Base-by-base conservation (phyloP, 2,329 filamentous ascomycete species). In the Intubia oerlemansii region DNA sequence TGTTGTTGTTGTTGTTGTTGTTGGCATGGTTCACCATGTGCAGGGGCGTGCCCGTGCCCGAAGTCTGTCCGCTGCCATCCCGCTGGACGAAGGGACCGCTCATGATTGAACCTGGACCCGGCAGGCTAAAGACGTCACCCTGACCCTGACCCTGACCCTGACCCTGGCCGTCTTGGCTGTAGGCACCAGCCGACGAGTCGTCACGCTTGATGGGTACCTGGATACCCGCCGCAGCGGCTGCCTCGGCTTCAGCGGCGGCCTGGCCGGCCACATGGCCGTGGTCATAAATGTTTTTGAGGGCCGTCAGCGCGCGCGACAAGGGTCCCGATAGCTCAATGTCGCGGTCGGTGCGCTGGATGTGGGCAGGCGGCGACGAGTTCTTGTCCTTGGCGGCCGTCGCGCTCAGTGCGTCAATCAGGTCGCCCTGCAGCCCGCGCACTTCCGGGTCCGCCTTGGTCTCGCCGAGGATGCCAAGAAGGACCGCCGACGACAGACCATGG, bases 201-300 rank as follows among this genome's bases (percentile, higher is more conserved):
- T n/a, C n/a, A n/a, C n/a, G n/a, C n/a, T n/a, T n/a, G n/a, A n/a
- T n/a, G n/a, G n/a, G n/a, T n/a, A n/a, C n/a, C n/a, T n/a, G n/a
- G n/a, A n/a, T n/a, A n/a, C n/a, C n/a, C 7, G 7, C 6, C 19
- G 19, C 19, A 21, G 19, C 8, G 8, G 19, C 19, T 8, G 19
- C 19, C 19, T 8, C n/a, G 19, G 23, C 33, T 6, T 26, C 28
- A 8, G 18, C 31, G 0, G 18, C 28, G 1, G 25, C 24, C 0
- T 53, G 50, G 4, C 61, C 63, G 10, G 59, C 51, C 10, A 72
- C 51, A 29, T 57, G 61, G 2, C 68, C 68, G 44, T 73, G 65
- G 40, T 72, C 66, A 41, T 74, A 74, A 2, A 74, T 73, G 39
- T 70, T 72, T 38, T 59, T 66, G 17, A 74, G 50, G 0, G 68